A percentile compares a stretch with the other conserved stretches of the same genome.
These are phyloP conservation scores for Xylaria sp. DNA, from an alignment of 2,329 filamentous ascomycete species.

Conservation along the genomic window DNA sequence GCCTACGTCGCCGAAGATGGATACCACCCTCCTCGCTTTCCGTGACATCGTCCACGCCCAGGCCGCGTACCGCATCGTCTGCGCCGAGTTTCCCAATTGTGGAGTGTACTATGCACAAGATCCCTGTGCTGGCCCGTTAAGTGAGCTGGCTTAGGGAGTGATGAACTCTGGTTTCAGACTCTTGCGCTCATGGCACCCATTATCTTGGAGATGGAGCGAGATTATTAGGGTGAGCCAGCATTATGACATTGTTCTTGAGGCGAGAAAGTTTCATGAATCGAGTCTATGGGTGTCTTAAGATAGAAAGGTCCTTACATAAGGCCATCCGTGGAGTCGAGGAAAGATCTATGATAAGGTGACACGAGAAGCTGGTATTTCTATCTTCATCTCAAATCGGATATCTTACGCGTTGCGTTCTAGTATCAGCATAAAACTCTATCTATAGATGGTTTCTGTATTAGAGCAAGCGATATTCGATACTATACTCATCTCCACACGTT, in stretches of 20 bases:
- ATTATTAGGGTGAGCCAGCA: background rate
- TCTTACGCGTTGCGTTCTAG: background rate
- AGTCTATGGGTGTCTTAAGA: background rate
- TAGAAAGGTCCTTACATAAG: background rate
- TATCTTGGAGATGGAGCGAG: background rate
- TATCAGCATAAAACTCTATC: background rate
- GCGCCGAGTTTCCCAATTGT: background rate
- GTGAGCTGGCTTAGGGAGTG: constrained; percentile 8
- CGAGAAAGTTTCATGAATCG: background rate
- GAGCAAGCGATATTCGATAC: background rate
- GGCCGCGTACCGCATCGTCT: background rate
- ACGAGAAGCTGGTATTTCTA: background rate
- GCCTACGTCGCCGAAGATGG: background rate
- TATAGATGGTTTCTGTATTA: background rate
- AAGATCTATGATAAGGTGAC: background rate
- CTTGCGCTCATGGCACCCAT: background rate
- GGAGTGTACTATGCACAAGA: constrained; percentile 9
- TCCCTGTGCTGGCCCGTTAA: constrained; percentile 19
- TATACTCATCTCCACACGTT: background rate
- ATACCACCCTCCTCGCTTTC: constrained; percentile 12
- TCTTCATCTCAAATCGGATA: background rate
- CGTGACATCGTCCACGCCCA: constrained; percentile 14
- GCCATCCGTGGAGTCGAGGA: background rate
- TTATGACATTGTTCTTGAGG: background rate
- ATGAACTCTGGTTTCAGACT: background rate